phyloP scores from a whole-genome alignment of 805 yeast genomes.

The Saccharomyces cerevisiae region DNA sequence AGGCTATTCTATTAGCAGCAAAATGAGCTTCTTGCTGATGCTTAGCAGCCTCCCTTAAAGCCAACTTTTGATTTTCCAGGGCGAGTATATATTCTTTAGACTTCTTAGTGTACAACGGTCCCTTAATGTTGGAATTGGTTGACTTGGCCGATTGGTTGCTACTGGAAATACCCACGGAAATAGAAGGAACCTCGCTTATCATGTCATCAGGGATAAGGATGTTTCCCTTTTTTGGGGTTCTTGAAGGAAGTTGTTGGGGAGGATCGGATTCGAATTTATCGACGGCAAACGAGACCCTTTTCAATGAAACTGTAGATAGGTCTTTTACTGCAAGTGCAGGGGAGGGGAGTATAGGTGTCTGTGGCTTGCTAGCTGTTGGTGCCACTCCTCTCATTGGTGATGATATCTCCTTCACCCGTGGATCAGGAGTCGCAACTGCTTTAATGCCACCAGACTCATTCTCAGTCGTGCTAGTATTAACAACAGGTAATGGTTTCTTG shows the following conservation, averaged over 20 bases:
- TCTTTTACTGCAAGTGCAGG: conserved; percentile 25
- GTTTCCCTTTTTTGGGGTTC: conserved; percentile 74
- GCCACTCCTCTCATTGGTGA: neutral
- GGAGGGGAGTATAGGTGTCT: neutral
- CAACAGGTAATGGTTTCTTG: neutral
- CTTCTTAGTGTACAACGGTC: conserved; percentile 16
- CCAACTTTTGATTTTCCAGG: conserved; percentile 46
- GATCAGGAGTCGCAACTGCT: neutral
- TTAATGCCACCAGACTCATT: neutral
- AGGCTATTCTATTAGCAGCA: conserved; percentile 61
- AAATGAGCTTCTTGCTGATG: conserved; percentile 72
- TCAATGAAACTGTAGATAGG: conserved; percentile 32
- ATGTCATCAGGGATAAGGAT: conserved; percentile 65
- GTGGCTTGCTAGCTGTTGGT: neutral
- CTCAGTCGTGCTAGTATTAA: neutral
- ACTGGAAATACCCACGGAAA: conserved; percentile 60
- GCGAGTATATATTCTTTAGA: conserved; percentile 45
- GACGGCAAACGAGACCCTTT: conserved; percentile 68
- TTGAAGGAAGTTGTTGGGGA: conserved; percentile 87
- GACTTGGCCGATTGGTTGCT: conserved; percentile 29
- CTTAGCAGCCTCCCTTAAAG: conserved; percentile 52
- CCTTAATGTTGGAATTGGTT: neutral
- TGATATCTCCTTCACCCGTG: neutral
- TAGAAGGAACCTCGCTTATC: conserved; percentile 47
- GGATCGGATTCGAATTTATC: conserved; percentile 72